Evolutionary conservation across 1,284 basidiomycete species (phyloP).

Genomic region (Pseudozyma sp.): DNA sequence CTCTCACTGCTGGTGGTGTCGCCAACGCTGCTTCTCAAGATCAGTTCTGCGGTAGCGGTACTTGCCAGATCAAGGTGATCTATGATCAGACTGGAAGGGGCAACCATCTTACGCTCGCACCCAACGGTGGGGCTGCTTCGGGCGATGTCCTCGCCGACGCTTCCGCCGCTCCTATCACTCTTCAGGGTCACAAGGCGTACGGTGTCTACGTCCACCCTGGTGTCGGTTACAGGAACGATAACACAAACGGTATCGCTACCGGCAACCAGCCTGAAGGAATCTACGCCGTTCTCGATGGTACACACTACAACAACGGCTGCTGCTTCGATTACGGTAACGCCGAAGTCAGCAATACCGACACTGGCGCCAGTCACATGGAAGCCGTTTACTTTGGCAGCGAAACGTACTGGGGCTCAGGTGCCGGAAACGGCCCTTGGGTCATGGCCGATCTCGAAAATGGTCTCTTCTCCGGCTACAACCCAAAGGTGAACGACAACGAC

Average conservation of each 20-base stretch:
- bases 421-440: conserved; percentile 26
- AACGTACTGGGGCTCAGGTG: conserved; percentile 26
- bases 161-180: conserved; percentile 14
- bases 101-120: conserved; percentile 27
- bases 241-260: conserved; percentile 35
- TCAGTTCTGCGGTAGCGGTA: conserved; percentile 18
- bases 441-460: conserved; percentile 28
- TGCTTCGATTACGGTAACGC: conserved; percentile 44
- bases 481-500: conserved; percentile 22
- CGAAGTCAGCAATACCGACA: conserved; percentile 24
- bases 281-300: conserved; percentile 26
- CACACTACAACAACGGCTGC: conserved; percentile 20
- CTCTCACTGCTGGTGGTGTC: conserved; percentile 16
- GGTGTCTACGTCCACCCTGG: conserved; percentile 25
- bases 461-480: conserved; percentile 21
- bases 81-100: conserved; percentile 28
- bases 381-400: conserved; percentile 36
- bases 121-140: conserved; percentile 14
- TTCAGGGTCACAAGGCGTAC: conserved; percentile 26
- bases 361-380: conserved; percentile 21
- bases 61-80: conserved; percentile 27
- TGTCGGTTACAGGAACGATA: conserved; percentile 31
- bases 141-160: conserved; percentile 18
- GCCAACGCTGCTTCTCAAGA: conserved; percentile 36
- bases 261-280: conserved; percentile 36